Conservation (phyloP, 2,329 filamentous ascomycete genomes). For the Aspergillus fischeri region DNA sequence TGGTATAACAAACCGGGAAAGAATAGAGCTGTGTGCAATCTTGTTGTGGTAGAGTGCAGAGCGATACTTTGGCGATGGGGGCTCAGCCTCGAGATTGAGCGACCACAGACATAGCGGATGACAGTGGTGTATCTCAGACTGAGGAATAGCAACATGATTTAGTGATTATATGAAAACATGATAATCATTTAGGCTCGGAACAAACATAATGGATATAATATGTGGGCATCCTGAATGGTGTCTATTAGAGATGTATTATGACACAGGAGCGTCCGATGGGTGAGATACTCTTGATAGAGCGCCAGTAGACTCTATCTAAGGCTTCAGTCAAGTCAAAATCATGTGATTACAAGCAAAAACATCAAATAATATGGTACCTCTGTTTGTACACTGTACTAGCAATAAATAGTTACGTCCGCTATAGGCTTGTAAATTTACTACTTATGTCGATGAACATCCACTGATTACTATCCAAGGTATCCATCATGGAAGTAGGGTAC, state of each 20-base stretch:
- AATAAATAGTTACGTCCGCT: too few relatives aligned
- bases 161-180: background rate
- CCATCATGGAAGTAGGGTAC: background rate
- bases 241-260: background rate
- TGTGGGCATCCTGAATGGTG: slow-evolving; percentile 16
- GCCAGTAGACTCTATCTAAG: background rate
- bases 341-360: background rate
- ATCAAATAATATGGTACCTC: background rate
- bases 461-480: too few relatives aligned
- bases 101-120: background rate
- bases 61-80: slow-evolving; percentile 2
- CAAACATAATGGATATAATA: slow-evolving; percentile 9
- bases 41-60: slow-evolving; percentile 5
- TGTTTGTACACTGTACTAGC: too few relatives aligned
- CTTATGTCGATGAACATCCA: too few relatives aligned
- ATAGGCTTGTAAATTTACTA: too few relatives aligned
- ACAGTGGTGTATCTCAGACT: background rate
- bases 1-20: slow-evolving; percentile 37
- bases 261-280: background rate
- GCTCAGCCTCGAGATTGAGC: background rate
- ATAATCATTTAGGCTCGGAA: slow-evolving; percentile 15
- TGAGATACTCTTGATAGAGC: background rate
- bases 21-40: slow-evolving; percentile 44
- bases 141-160: background rate
- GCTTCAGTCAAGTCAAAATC: background rate